Evolutionary conservation across 768 basidiomycete species (phyloP), one percentile per base, ranked within the genome.

Genomic region (Boletellus ananas): DNA sequence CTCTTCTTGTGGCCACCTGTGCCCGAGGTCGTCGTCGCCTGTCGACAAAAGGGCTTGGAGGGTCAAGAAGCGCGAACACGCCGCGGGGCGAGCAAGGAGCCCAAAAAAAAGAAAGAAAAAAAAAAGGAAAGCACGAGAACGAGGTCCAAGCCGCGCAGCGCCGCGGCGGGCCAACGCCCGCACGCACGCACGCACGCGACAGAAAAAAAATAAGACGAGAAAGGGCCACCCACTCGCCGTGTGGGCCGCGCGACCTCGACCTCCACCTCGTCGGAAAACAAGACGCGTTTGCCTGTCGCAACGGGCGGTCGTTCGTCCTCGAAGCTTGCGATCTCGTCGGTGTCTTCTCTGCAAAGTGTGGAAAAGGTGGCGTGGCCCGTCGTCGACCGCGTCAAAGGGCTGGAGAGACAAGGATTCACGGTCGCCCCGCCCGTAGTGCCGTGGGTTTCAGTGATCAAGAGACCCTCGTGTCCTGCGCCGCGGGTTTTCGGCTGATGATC

Each of bases 341-440:
- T 56, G 51, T 62, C 67, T 62, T 55, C 58, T 52, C 54, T 56
- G 27, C 56, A 55, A 0, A 65, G 57, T 46, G 52, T 59, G 53
- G 64, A 5, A 52, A 70, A 69, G 0, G 48, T 55, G 49, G 59
- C 23, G 39, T 50, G 12, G 16, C 56, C 54, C 36, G 45, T 25
- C 12, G 65, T 25, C 12, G 65, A 60, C 62, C 57, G 65, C 58
- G 55, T 43, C 27, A 53, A 54, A 50, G 57, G 52, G 17, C 44
- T 50, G 18, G 56, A 9, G 29, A 45, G 33, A 16, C 38, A 35
- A 25, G 35, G 51, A 55, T 62, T 51, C 56, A 29, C 46, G 23
- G 45, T 29, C 29, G 42, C 5, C 13, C 27, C 47, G 18, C 54
- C 54, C 14, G 50, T n/a, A 25, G 50, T 21, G 5, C 36, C 46